Conservation (phyloP, 352 stramenopile genomes). For the Albugo laibachii region DNA sequence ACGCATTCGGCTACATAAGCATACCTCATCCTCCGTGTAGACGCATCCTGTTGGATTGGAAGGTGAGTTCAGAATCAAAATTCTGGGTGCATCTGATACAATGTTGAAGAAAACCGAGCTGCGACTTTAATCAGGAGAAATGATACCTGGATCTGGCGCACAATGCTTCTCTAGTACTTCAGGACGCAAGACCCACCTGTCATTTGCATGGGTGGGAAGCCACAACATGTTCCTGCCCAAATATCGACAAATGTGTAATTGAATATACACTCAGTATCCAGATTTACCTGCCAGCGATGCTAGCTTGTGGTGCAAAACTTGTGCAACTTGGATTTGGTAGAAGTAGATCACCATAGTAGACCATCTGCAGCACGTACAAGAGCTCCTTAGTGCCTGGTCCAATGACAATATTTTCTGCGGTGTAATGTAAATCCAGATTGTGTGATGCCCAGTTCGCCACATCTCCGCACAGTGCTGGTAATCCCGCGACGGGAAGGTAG, state of each 20-base stretch:
- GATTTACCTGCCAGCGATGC: conserved; percentile 57
- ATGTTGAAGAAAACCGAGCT: not conserved
- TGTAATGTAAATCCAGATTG: conserved; percentile 36
- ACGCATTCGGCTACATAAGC: not conserved
- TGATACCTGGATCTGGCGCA: conserved; percentile 42
- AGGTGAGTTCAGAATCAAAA: conserved; percentile 74
- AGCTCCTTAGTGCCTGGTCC: conserved; percentile 79
- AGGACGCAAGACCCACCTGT: conserved; percentile 60
- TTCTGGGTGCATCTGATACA: conserved; percentile 40
- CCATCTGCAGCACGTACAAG: conserved; percentile 74
- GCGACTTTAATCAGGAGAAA: not conserved
- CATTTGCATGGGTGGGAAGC: conserved; percentile 53
- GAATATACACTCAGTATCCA: not conserved
- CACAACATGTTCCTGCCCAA: conserved; percentile 71
- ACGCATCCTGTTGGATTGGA: conserved; percentile 72
- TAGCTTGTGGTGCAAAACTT: conserved; percentile 68
- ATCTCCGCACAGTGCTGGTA: conserved; percentile 50
- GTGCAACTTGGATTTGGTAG: conserved; percentile 73
- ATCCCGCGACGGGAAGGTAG: conserved; percentile 60
- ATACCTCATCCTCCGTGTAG: conserved; percentile 56
- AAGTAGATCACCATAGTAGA: conserved; percentile 73
- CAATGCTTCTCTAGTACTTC: conserved; percentile 69
- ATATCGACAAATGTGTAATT: not conserved
- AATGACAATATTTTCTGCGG: conserved; percentile 59
- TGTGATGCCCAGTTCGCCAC: conserved; percentile 51